phyloP scores from a whole-genome alignment of 75 land plant genomes.

The Cupressus sempervirens region DNA sequence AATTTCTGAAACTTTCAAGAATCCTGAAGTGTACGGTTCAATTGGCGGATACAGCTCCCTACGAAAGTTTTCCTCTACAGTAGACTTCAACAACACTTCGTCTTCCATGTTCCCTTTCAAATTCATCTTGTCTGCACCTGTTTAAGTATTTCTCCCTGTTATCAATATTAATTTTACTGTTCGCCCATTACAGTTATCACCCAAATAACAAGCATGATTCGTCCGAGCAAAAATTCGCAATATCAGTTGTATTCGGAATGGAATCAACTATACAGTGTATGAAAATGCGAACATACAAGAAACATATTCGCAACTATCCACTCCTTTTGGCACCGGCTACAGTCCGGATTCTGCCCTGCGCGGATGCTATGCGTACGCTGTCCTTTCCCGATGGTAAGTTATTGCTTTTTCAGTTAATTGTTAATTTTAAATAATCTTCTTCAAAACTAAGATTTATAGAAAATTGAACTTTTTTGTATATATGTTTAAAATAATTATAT shows the following conservation, averaged over 20 bases:
- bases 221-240: neutral
- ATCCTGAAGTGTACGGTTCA: conserved; percentile 72
- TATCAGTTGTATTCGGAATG: neutral
- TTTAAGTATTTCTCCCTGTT: neutral
- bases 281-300: neutral
- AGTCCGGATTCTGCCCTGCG: too few species aligned
- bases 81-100: neutral
- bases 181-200: neutral
- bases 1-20: conserved; percentile 75
- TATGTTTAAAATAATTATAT: too few species aligned
- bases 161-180: neutral
- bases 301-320: neutral
- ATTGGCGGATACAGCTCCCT: conserved; percentile 43
- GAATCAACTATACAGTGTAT: neutral
- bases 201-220: neutral
- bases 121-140: neutral
- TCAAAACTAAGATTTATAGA: too few species aligned
- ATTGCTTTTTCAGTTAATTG: too few species aligned
- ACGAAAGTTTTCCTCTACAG: neutral
- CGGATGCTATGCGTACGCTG: too few species aligned
- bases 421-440: too few species aligned
- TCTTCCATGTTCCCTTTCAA: conserved; percentile 1
- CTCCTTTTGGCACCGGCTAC: too few species aligned
- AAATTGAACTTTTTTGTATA: too few species aligned
- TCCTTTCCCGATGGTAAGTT: too few species aligned